Evolutionary conservation across 768 basidiomycete genomes (phyloP).

Genomic region (Lactifluus pinguis): DNA sequence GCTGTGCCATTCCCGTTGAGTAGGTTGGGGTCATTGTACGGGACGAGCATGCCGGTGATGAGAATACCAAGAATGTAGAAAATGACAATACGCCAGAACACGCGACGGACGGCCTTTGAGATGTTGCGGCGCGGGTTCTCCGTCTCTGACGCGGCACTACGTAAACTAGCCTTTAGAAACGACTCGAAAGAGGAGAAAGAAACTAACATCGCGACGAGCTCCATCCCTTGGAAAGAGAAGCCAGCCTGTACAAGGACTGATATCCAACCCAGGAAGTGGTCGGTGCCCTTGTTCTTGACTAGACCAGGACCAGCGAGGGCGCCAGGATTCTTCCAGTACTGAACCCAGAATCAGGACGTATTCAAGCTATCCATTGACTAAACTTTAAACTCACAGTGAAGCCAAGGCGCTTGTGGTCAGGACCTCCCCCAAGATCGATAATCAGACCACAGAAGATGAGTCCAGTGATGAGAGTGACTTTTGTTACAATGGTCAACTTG

Average conservation of each 20-base stretch:
- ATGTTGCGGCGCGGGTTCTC: conserved; percentile 74
- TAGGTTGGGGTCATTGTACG: conserved; percentile 50
- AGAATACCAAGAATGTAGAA: conserved; percentile 73
- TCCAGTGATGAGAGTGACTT: conserved; percentile 53
- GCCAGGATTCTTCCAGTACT: conserved; percentile 73
- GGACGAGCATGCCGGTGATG: conserved; percentile 73
- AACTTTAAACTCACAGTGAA: conserved; percentile 39
- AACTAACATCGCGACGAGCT: conserved; percentile 57
- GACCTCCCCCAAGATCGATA: conserved; percentile 73
- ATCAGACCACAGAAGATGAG: conserved; percentile 55
- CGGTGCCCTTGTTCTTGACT: conserved; percentile 27
- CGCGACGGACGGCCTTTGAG: conserved; percentile 61
- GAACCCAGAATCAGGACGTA: not conserved
- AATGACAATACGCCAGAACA: conserved; percentile 71
- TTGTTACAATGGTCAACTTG: conserved; percentile 11
- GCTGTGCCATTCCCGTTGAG: conserved; percentile 49
- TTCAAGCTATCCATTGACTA: no score
- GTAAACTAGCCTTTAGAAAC: not conserved
- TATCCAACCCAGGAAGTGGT: conserved; percentile 34
- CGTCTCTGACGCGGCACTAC: conserved; percentile 67
- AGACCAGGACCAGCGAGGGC: conserved; percentile 30
- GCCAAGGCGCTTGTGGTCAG: conserved; percentile 53
- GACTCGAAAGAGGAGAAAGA: not conserved
- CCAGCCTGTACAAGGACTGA: conserved; percentile 44
- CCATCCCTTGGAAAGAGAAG: conserved; percentile 75